phyloP scores from a whole-genome alignment of 352 stramenopile genomes.

The Plasmopara muralis region DNA sequence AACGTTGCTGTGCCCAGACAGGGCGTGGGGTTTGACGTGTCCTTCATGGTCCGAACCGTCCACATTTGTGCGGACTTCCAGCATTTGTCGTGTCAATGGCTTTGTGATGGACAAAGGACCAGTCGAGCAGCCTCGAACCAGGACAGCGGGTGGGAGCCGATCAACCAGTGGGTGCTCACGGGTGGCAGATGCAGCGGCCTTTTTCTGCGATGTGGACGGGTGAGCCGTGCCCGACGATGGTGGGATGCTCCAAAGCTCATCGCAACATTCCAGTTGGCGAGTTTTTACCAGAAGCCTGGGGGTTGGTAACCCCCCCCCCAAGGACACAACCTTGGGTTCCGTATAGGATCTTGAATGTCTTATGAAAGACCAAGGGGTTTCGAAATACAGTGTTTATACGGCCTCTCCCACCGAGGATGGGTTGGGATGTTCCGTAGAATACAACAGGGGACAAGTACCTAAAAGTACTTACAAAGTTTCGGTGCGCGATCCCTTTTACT shows the following conservation, averaged over 20 bases:
- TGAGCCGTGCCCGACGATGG: not conserved
- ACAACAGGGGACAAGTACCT: too few relatives aligned
- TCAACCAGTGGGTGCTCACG: constrained; percentile 2
- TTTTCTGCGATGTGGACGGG: constrained; percentile 1
- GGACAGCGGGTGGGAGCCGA: not conserved
- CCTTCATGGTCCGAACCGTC: constrained; percentile 53
- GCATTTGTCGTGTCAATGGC: constrained; percentile 4
- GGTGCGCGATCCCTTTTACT: too few relatives aligned
- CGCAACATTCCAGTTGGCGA: too few relatives aligned
- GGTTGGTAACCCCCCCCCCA: too few relatives aligned
- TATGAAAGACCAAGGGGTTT: too few relatives aligned
- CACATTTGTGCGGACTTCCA: constrained; percentile 21
- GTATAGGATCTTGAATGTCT: too few relatives aligned
- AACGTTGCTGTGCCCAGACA: constrained; percentile 28
- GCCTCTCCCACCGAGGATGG: too few relatives aligned
- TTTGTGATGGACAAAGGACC: not conserved
- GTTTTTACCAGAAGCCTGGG: too few relatives aligned
- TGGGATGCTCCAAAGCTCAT: not conserved
- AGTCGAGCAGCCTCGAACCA: not conserved
- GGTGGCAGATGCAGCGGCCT: constrained; percentile 7
- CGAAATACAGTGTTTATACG: too few relatives aligned
- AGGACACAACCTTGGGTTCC: too few relatives aligned
- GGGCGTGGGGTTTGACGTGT: constrained; percentile 32
- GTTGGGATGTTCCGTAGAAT: too few relatives aligned
- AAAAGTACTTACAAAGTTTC: too few relatives aligned